phyloP scores from a whole-genome alignment of 1,284 basidiomycete species.

The Singerocomus inundabilis region DNA sequence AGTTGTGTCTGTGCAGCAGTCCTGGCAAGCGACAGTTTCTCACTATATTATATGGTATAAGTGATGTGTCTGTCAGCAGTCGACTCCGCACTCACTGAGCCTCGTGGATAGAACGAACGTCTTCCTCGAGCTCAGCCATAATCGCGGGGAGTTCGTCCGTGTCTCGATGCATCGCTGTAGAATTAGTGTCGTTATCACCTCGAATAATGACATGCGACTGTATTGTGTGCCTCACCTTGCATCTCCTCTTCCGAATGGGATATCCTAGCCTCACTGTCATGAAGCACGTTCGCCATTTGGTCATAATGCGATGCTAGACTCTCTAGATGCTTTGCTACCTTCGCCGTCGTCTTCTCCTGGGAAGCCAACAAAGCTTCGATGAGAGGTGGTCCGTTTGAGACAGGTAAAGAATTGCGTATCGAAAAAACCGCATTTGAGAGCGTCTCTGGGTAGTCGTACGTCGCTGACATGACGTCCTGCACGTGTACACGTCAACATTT shows the following conservation, averaged over 20 bases:
- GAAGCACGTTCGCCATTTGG: slow-evolving; percentile 65
- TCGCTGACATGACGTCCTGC: slow-evolving; percentile 60
- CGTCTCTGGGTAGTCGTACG: slow-evolving; percentile 64
- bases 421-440: slow-evolving; percentile 52
- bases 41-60: slow-evolving; percentile 31
- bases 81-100: slow-evolving; percentile 48
- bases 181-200: background rate
- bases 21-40: slow-evolving; percentile 48
- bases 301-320: slow-evolving; percentile 70
- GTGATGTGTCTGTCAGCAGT: background rate
- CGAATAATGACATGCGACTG: background rate
- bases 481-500: background rate
- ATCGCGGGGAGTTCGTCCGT: slow-evolving; percentile 72
- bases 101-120: slow-evolving; percentile 47
- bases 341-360: slow-evolving; percentile 55
- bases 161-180: slow-evolving; percentile 71
- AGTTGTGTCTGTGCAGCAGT: slow-evolving; percentile 45
- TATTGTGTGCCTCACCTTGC: slow-evolving; percentile 43
- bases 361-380: slow-evolving; percentile 50
- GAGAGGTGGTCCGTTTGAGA: slow-evolving; percentile 35
- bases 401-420: slow-evolving; percentile 54
- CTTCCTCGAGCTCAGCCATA: slow-evolving; percentile 65
- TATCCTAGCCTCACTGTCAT: slow-evolving; percentile 65
- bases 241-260: slow-evolving; percentile 65
- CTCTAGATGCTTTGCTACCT: slow-evolving; percentile 73